These are phyloP conservation scores for Cicer arietinum DNA, from an alignment of 306 rosid genomes.

Conservation along the genomic window DNA sequence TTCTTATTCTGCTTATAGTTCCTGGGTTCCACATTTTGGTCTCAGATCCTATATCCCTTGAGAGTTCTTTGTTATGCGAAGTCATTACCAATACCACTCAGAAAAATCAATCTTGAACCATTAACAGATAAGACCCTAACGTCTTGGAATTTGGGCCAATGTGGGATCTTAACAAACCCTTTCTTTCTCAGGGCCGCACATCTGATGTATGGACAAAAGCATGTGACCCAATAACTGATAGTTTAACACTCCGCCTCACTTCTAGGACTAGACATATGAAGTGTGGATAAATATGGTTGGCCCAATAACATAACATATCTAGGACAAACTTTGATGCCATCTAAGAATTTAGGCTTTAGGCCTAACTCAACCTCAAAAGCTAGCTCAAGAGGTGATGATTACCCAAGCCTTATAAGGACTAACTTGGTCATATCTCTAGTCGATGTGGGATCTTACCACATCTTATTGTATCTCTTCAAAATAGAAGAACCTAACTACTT, in stretches of 20 bases:
- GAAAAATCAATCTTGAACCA: background rate
- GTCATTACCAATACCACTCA: background rate
- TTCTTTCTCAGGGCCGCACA: background rate
- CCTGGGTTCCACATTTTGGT: background rate
- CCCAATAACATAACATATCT: background rate
- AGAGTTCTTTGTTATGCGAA: background rate
- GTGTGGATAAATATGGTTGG: background rate
- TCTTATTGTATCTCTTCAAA: background rate
- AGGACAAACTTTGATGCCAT: background rate
- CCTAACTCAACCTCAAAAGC: background rate
- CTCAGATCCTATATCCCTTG: background rate
- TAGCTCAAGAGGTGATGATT: background rate
- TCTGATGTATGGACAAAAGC: background rate
- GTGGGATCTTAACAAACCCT: background rate
- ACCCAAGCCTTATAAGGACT: background rate
- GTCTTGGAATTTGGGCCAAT: background rate
- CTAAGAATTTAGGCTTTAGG: background rate
- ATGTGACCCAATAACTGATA: background rate
- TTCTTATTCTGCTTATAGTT: background rate
- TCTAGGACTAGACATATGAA: background rate
- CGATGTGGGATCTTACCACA: background rate
- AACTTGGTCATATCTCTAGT: background rate
- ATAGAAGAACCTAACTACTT: background rate
- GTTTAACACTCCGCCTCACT: background rate
- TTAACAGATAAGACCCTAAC: background rate